These are phyloP conservation scores for Iberis amara DNA, from an alignment of 441 rosid species.

Conservation along the genomic window DNA sequence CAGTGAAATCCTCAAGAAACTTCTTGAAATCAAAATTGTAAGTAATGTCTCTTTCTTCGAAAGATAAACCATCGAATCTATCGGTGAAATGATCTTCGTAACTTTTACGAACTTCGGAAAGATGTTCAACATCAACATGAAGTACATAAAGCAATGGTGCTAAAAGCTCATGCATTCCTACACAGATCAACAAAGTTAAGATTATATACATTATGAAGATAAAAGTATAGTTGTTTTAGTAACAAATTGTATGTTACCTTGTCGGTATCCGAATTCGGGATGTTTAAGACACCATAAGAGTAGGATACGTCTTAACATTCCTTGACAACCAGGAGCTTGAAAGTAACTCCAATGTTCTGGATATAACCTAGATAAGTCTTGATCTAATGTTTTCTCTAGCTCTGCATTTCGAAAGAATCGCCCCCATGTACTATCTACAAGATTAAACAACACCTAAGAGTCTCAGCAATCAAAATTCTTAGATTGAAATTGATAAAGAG, in stretches of 20 bases:
- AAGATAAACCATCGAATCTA: slow-evolving; percentile 72
- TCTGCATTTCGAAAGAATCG: slow-evolving; percentile 87
- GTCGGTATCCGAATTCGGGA: slow-evolving; percentile 78
- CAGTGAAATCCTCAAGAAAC: slow-evolving; percentile 58
- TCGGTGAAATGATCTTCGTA: slow-evolving; percentile 83
- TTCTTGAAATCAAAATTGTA: slow-evolving; percentile 78
- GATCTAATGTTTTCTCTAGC: slow-evolving; percentile 84
- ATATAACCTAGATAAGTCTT: slow-evolving; percentile 83
- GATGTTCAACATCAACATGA: slow-evolving; percentile 75
- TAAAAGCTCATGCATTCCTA: slow-evolving; percentile 97
- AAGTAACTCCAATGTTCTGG: slow-evolving; percentile 89
- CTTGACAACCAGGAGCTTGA: slow-evolving; percentile 91
- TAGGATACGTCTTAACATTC: slow-evolving; percentile 77
- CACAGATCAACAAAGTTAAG: neutral
- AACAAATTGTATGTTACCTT: slow-evolving; percentile 40
- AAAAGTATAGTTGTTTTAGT: no score
- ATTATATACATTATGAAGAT: no score
- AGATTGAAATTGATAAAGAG: no score
- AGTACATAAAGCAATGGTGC: slow-evolving; percentile 90
- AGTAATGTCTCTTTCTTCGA: slow-evolving; percentile 59
- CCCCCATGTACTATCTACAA: slow-evolving; percentile 90
- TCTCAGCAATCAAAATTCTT: neutral
- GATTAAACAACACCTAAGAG: neutral
- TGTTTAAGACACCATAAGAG: slow-evolving; percentile 90
- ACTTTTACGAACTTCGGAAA: slow-evolving; percentile 73